Percentiles rank a stretch among this genome's conserved stretches.
phyloP scores from a whole-genome alignment of 1,284 basidiomycete genomes.

The Polyporus tsugae region DNA sequence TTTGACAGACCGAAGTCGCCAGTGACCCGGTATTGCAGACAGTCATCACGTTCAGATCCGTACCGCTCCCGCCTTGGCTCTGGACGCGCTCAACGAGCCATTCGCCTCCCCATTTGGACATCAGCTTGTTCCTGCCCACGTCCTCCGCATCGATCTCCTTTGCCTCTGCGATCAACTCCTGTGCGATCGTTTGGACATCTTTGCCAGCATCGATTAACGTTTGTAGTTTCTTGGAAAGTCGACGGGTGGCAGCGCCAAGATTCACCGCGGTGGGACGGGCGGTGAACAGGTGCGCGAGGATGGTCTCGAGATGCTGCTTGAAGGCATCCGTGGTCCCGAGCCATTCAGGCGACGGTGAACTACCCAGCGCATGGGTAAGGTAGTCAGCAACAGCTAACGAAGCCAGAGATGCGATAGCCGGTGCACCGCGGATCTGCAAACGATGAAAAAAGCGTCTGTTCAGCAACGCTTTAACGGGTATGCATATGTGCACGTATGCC shows the following conservation, averaged over 20 bases:
- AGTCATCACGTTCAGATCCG: conserved; percentile 81
- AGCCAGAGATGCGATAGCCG: conserved; percentile 93
- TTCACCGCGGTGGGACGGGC: conserved; percentile 96
- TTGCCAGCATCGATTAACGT: conserved; percentile 49
- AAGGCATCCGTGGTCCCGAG: conserved; percentile 59
- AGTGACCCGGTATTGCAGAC: conserved; percentile 97
- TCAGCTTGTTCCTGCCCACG: conserved; percentile 81
- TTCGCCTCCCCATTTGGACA: conserved; percentile 84
- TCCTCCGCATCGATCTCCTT: conserved; percentile 83
- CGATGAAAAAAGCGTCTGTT: conserved; percentile 1
- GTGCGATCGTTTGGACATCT: conserved; percentile 57
- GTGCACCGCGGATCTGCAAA: conserved; percentile 86
- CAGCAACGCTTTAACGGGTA: background rate
- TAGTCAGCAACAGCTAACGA: conserved; percentile 79
- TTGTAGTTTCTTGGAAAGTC: conserved; percentile 63
- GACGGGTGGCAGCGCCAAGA: conserved; percentile 82
- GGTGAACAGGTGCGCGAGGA: conserved; percentile 79
- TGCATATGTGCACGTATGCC: conserved; percentile 21
- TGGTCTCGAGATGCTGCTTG: conserved; percentile 58
- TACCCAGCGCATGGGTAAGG: conserved; percentile 56
- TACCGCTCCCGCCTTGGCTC: conserved; percentile 54
- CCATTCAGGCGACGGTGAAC: conserved; percentile 55
- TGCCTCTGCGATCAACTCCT: conserved; percentile 69
- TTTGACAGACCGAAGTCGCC: conserved; percentile 82
- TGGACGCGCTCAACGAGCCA: conserved; percentile 77